Evolutionary conservation across 2,329 filamentous ascomycete genomes (phyloP).

Genomic region (Aciculosporium take): DNA sequence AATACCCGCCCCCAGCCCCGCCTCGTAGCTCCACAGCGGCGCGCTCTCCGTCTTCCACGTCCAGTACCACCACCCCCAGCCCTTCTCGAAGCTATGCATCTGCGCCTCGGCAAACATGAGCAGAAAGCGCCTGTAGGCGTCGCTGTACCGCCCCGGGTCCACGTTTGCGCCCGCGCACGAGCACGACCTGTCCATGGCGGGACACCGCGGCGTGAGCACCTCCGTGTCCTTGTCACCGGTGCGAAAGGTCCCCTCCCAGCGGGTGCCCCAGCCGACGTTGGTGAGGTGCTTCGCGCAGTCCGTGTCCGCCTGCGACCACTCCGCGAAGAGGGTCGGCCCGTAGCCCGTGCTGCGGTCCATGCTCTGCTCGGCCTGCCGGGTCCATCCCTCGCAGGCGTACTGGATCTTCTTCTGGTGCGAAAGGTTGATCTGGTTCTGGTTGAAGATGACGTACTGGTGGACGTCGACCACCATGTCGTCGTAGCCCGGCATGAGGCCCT

Average conservation of each 20-base stretch:
- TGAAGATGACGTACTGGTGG: conserved; percentile 98
- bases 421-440: conserved; percentile 68
- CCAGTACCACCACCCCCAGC: conserved; percentile 99
- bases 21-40: conserved; percentile 84
- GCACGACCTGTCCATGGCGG: conserved; percentile 50
- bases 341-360: conserved; percentile 67
- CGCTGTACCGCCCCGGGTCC: conserved; percentile 50
- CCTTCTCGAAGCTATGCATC: conserved; percentile 85
- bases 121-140: conserved; percentile 71
- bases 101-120: conserved; percentile 87
- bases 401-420: conserved; percentile 72
- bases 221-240: conserved; percentile 47
- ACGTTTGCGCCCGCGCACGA: conserved; percentile 65
- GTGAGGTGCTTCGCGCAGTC: conserved; percentile 82
- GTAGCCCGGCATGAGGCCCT: conserved; percentile 61
- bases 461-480: conserved; percentile 78
- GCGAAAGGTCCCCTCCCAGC: conserved; percentile 81
- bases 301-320: conserved; percentile 96
- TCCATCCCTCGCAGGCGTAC: conserved; percentile 82
- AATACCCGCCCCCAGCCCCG: conserved; percentile 62
- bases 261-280: conserved; percentile 74
- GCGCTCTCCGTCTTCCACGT: conserved; percentile 86
- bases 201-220: conserved; percentile 61
- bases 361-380: conserved; percentile 57
- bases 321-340: conserved; percentile 85